phyloP scores from a whole-genome alignment of 345 rosid genomes.

The Lepidium didymum region DNA sequence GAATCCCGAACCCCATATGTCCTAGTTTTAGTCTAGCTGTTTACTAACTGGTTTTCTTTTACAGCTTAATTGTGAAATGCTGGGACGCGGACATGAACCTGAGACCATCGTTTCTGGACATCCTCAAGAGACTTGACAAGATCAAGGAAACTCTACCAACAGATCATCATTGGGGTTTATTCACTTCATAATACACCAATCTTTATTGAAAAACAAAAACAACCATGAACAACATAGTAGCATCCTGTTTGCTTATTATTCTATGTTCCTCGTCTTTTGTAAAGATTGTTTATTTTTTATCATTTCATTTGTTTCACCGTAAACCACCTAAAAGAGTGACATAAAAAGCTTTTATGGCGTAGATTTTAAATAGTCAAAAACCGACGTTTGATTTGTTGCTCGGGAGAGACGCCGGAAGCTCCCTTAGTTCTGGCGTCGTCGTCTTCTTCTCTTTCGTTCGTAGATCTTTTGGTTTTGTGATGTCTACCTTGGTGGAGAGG shows the following conservation, averaged over 20 bases:
- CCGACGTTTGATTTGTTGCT: too few species aligned
- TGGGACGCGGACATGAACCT: slow-evolving; percentile 86
- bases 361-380: too few species aligned
- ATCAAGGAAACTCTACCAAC: slow-evolving; percentile 57
- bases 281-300: slow-evolving; percentile 16
- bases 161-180: slow-evolving; percentile 83
- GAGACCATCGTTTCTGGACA: slow-evolving; percentile 89
- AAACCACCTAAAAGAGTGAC: neutral
- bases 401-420: too few species aligned
- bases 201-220: neutral
- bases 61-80: slow-evolving; percentile 68
- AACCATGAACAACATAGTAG: neutral
- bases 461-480: too few species aligned
- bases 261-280: slow-evolving; percentile 14
- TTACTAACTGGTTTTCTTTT: neutral
- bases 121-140: slow-evolving; percentile 87
- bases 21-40: neutral
- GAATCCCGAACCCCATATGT: neutral
- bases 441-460: too few species aligned
- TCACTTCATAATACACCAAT: slow-evolving; percentile 40
- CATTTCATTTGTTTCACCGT: slow-evolving; percentile 2
- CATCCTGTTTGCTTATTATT: slow-evolving; percentile 13
- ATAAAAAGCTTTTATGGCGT: neutral
- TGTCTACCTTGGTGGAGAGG: too few species aligned
- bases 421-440: too few species aligned